These are phyloP conservation scores for Diaporthe vaccinii DNA, from an alignment of 2,329 filamentous ascomycete genomes.

Conservation along the genomic window DNA sequence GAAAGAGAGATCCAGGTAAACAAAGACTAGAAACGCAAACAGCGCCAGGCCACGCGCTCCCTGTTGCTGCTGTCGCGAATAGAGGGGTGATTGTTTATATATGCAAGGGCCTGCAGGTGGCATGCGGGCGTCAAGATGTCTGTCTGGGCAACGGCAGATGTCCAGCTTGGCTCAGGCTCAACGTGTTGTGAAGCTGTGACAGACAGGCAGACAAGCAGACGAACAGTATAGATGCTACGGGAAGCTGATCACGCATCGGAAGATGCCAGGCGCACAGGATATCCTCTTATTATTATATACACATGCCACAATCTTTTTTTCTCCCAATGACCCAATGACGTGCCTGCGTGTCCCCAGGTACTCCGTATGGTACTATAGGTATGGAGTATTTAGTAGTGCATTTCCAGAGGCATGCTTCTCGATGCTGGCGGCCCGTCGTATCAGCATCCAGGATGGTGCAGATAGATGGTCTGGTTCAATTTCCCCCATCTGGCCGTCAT, in stretches of 20 bases:
- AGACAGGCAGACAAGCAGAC: background rate
- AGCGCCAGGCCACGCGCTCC: background rate
- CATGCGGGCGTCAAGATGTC: background rate
- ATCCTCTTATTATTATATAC: constrained; percentile 14
- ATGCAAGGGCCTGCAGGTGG: constrained; percentile 19
- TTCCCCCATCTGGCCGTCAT: constrained; percentile 30
- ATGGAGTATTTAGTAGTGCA: background rate
- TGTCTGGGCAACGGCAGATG: constrained; percentile 14
- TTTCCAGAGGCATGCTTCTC: background rate
- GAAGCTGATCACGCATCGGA: constrained; percentile 1
- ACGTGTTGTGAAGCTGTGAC: background rate
- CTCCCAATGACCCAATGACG: background rate
- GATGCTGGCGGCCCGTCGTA: constrained; percentile 28
- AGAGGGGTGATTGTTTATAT: constrained; percentile 15
- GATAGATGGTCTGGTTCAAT: constrained; percentile 13
- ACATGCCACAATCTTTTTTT: constrained; percentile 1
- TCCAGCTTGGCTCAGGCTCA: background rate
- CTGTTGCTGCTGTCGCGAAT: constrained; percentile 4
- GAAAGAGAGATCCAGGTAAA: background rate
- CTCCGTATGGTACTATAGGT: constrained; percentile 5
- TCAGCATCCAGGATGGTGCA: constrained; percentile 22
- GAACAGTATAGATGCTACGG: background rate
- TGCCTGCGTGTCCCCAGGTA: background rate
- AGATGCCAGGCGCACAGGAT: constrained; percentile 11
- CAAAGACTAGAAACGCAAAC: background rate